These are phyloP conservation scores for Yamadazyma philogaea DNA, from an alignment of 805 yeast species.

Conservation along the genomic window DNA sequence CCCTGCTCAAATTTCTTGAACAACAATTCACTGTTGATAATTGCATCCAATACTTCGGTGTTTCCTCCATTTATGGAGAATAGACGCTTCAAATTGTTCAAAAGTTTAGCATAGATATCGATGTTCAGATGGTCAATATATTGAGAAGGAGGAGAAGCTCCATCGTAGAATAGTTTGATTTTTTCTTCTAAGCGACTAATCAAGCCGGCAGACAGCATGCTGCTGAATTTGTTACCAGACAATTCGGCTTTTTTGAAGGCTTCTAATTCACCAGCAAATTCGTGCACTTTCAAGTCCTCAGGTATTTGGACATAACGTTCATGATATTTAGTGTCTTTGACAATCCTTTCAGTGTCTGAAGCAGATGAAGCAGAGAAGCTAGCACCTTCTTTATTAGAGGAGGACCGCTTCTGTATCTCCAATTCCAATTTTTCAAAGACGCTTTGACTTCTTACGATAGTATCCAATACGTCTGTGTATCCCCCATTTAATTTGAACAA, in stretches of 20 bases:
- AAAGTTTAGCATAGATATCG: constrained; percentile 9
- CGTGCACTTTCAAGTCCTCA: constrained; percentile 10
- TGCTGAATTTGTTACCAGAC: constrained; percentile 2
- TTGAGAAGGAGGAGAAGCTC: neutral
- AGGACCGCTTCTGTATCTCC: constrained; percentile 1
- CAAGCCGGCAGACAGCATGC: neutral
- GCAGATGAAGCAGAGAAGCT: no score
- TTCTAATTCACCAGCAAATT: constrained; percentile 9
- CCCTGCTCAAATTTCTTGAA: constrained; percentile 42
- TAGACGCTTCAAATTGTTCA: constrained; percentile 30
- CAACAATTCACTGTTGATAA: constrained; percentile 47
- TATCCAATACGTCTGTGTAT: constrained; percentile 54
- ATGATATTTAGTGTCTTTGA: no score
- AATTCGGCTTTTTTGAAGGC: constrained; percentile 3
- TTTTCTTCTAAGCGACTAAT: neutral
- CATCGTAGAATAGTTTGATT: constrained; percentile 3
- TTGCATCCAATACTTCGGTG: constrained; percentile 54
- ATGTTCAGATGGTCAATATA: constrained; percentile 5
- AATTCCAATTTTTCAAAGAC: constrained; percentile 44
- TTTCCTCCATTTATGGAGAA: constrained; percentile 56
- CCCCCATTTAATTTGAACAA: constrained; percentile 54
- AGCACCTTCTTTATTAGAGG: no score
- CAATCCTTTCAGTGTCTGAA: no score
- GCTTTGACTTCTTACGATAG: constrained; percentile 47
- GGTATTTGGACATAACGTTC: constrained; percentile 11